Base-by-base conservation (phyloP, 805 yeast species). In the Metschnikowia drakensbergensis region DNA sequence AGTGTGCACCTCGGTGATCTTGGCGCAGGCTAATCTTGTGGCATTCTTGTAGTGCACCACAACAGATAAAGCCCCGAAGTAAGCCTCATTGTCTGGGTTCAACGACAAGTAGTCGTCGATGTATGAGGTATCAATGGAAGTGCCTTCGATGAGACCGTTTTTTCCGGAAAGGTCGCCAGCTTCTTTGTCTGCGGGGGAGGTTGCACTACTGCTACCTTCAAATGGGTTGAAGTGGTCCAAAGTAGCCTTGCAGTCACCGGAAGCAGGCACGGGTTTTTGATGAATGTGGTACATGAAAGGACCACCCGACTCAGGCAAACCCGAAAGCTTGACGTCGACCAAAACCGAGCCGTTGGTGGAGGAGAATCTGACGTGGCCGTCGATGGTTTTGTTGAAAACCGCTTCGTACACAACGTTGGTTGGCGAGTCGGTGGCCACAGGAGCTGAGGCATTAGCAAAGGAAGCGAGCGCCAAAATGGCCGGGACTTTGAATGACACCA, bases 271-370 rank as follows among this genome's bases (percentile, higher is more conserved):
- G 10, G 71, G 65, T 31, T 50, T 45, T 45, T 64, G 59, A 56
- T 72, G 75, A 49, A 72, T 61, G 54, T 69, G 74, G 64, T 72
- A 72, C 34, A 59, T 47, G 63, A 69, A 72, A 27, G 74, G 73
- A 13, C 74, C 74, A 25, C 72, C 72, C 3, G 51, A 28, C 11
- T 51, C 31, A 8, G 75, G 76, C 54, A 72, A 66, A 28, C 61
- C 64, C 8, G 54, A 35, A 31, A 71, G 43, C 44, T 68, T 61
- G n/a, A 69, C 71, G 25, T 53, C 47, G 7, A 71, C 69, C 33
- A 50, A 50, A 13, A 71, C 71, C 6, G 67, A 49, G 9, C 75
- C 75, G 49, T 68, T 63, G 29, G 53, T 30, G 31, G 64, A 58
- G 13, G 60, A 49, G 49, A 72, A 71, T 17, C 51, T 49, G 37